These are phyloP conservation scores for Lasiosphaeria hispida DNA, from an alignment of 495 filamentous ascomycete genomes.

Conservation along the genomic window DNA sequence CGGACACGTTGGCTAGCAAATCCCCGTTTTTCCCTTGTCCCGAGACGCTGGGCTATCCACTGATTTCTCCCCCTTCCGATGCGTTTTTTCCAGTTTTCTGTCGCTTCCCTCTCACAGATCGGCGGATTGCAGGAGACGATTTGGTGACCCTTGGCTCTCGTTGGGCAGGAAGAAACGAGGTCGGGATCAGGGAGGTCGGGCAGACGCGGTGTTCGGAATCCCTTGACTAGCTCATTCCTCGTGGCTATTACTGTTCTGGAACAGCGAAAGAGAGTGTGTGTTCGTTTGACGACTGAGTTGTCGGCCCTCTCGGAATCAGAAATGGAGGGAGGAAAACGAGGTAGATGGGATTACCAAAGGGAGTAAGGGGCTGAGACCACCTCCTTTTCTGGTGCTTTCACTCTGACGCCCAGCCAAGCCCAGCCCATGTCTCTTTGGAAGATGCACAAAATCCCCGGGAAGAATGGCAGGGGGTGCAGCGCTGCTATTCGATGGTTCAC, in stretches of 20 bases:
- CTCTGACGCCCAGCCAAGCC: conserved; percentile 5
- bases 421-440: neutral
- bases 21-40: neutral
- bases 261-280: neutral
- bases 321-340: neutral
- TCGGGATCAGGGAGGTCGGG: neutral
- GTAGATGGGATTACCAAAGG: neutral
- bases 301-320: no score
- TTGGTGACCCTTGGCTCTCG: neutral
- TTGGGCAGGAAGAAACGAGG: neutral
- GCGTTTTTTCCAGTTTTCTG: neutral
- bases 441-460: neutral
- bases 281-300: neutral
- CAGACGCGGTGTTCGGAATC: no score
- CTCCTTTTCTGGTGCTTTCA: conserved; percentile 3
- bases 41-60: neutral
- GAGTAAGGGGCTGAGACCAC: neutral
- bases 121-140: conserved; percentile 9
- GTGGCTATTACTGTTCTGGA: no score
- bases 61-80: neutral
- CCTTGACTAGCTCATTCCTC: no score
- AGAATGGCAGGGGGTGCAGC: neutral
- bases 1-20: no score
- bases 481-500: no score
- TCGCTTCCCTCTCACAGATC: conserved; percentile 4